Evolutionary conservation across 139 green algal genomes (phyloP), one percentile per base, ranked within the genome.

Genomic region (Chlorella vulgaris): DNA sequence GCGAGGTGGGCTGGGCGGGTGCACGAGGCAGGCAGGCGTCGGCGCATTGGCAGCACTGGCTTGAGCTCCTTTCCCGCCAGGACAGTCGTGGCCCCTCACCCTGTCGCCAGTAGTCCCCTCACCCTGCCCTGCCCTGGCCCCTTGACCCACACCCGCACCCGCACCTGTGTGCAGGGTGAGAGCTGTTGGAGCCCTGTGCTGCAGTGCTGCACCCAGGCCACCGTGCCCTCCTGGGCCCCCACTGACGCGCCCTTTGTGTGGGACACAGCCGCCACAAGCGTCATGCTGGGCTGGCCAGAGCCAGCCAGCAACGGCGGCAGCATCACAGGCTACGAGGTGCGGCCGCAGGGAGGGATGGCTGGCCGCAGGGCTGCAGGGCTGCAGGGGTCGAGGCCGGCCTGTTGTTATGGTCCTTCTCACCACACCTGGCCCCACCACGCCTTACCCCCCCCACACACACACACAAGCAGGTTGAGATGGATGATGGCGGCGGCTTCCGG

Each of bases 401-500:
- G n/a, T n/a, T n/a, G n/a, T n/a, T n/a, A n/a, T n/a, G n/a, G n/a
- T n/a, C n/a, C n/a, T n/a, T n/a, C n/a, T n/a, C n/a, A n/a, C n/a
- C n/a, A n/a, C n/a, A n/a, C n/a, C n/a, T n/a, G n/a, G n/a, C n/a
- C n/a, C n/a, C n/a, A n/a, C n/a, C n/a, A n/a, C n/a, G n/a, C n/a
- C n/a, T n/a, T n/a, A 58, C 40, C 38, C 15, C 68, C 26, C 7
- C 40, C 2, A 13, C 40, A 38, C 26, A 3, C 47, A 58, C 47
- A 58, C 15, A 15, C 10, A 4, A 7, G 60, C 55, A 80, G n/a
- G 61, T 96, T 66, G 87, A 94, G 74, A 82, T 91, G 62, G 88
- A 92, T 73, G 86, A 96, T 19, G 90, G 89, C n/a, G 29, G 22
- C 26, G 67, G 82, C 33, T 94, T 93, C 63, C 62, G 62, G 8